A percentile compares a stretch with the other conserved stretches of the same genome.
Evolutionary conservation across 2,329 filamentous ascomycete species (phyloP).

Genomic region (Chaetomium sp.): DNA sequence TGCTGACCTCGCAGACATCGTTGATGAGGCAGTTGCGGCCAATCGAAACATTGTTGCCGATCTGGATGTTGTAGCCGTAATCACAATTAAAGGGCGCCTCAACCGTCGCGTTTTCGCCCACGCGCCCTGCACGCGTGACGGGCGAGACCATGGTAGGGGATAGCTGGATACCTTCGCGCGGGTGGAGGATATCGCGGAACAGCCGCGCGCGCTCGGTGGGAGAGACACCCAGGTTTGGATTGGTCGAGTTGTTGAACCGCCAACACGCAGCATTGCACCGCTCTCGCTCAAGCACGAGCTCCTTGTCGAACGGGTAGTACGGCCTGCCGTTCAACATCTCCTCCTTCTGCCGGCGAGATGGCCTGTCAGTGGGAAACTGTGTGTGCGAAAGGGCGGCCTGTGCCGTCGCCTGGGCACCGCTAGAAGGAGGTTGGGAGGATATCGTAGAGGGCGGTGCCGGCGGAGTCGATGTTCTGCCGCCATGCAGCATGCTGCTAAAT

Average conservation of each 20-base stretch:
- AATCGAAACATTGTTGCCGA: constrained; percentile 83
- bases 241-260: constrained; percentile 82
- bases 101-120: constrained; percentile 76
- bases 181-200: constrained; percentile 72
- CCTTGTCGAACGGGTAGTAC: constrained; percentile 78
- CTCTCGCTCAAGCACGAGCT: constrained; percentile 81
- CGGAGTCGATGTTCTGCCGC: constrained; percentile 53
- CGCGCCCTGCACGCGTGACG: constrained; percentile 58
- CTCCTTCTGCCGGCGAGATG: constrained; percentile 71
- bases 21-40: constrained; percentile 82
- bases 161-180: constrained; percentile 57
- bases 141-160: constrained; percentile 58
- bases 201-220: constrained; percentile 67
- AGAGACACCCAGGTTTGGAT: constrained; percentile 72
- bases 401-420: constrained; percentile 58
- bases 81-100: constrained; percentile 91
- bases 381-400: constrained; percentile 60
- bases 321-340: constrained; percentile 81
- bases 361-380: constrained; percentile 46
- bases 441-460: constrained; percentile 40
- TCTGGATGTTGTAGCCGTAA: constrained; percentile 87
- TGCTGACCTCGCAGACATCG: constrained; percentile 80
- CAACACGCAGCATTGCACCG: constrained; percentile 79
- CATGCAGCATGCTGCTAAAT: constrained; percentile 59
- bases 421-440: constrained; percentile 41